A percentile compares a stretch with the other conserved stretches of the same genome.
These are phyloP conservation scores for Cenchrus fungigraminus DNA, from an alignment of 176 grass and related monocot species.

Conservation along the genomic window DNA sequence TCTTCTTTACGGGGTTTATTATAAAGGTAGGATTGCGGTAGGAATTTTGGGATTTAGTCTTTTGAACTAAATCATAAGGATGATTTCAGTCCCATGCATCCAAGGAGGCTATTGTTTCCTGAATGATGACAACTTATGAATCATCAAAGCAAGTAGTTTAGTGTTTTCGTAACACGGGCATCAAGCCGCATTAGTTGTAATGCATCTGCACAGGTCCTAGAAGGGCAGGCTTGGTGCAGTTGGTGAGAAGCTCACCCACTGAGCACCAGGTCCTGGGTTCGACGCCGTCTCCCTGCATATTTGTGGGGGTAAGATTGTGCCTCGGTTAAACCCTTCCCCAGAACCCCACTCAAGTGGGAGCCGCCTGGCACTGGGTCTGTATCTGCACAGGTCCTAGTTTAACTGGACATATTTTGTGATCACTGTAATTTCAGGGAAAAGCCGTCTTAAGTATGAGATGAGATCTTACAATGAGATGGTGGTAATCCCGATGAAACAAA, in stretches of 20 bases:
- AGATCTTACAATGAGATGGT: slow-evolving; percentile 94
- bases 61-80: neutral
- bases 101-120: neutral
- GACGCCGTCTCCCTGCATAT: no score
- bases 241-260: no score
- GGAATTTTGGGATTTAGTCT: neutral
- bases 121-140: neutral
- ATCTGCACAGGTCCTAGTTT: slow-evolving; percentile 12
- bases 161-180: neutral
- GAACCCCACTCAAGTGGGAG: no score
- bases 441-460: slow-evolving; percentile 70
- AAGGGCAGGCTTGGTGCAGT: neutral
- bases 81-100: neutral
- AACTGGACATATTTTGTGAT: slow-evolving; percentile 15
- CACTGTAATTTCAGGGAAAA: slow-evolving; percentile 64
- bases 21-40: neutral
- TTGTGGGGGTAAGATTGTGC: no score
- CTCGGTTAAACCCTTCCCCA: no score
- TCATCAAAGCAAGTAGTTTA: neutral
- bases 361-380: no score
- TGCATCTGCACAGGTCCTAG: slow-evolving; percentile 21
- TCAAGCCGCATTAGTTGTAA: neutral
- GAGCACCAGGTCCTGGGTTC: no score
- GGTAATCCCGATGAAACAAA: slow-evolving; percentile 76
- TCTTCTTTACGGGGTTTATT: neutral